Evolutionary conservation across 2,329 filamentous ascomycete genomes (phyloP), one percentile per base, ranked within the genome.

Genomic region (Capronia epimyces): DNA sequence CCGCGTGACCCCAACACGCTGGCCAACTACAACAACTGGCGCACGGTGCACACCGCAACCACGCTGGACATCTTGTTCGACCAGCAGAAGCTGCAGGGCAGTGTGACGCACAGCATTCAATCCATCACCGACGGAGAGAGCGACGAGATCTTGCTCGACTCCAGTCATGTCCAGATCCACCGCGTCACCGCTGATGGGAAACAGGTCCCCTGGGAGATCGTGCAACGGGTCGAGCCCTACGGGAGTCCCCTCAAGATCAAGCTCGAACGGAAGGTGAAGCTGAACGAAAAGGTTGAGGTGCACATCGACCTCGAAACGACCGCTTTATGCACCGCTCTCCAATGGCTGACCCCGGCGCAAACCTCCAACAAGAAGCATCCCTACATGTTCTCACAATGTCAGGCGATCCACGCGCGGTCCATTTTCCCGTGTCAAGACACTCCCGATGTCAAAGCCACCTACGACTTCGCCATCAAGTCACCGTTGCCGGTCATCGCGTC

Each of bases 401-500:
- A 98, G 75, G 90, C 91, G 47, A 97, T 96, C 64, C 90, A 97
- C 64, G 89, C 88, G 37, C 83, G 93, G 53, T 95, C 89, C 42
- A 80, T 97, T 55, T 95, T 97, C 69, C 93, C 93, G 5, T 97
- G 91, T 70, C 91, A 97, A 73, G 93, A 98, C 66, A 97, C 93
- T 1, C 93, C 93, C 2, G 91, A 96, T 67, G 87, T 96, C 63
- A 98, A 98, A 75, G 89, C 87, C n/a, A 94, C 89, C 1, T 89
- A 90, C 70, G 83, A 84, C 56, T 96, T 96, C 74, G 86, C 84
- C 64, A 85, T 98, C 64, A 83, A 83, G 21, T 96, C 89, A 20
- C 82, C 86, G 3, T 78, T 95, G 12, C 89, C 89, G 0, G 90
- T 96, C n/a, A 81, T 97, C 50, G 90, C 91, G 25, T 95, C 89